phyloP scores from a whole-genome alignment of 257 asterid species.

The Dorcoceras hygrometricum region DNA sequence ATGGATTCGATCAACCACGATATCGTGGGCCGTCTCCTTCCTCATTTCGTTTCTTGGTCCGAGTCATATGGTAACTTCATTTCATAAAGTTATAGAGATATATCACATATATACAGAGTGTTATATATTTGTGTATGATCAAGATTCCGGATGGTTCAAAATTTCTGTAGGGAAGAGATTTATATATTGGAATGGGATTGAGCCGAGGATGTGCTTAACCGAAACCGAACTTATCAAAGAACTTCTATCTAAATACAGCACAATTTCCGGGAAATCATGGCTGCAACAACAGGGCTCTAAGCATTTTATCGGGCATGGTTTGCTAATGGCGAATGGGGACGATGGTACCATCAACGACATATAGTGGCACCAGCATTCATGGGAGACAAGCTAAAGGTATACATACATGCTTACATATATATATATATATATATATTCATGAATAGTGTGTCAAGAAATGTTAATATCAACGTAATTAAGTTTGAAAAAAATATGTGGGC shows the following conservation, averaged over 20 bases:
- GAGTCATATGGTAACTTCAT: slow-evolving; percentile 48
- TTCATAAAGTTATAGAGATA: not conserved
- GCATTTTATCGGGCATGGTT: slow-evolving; percentile 83
- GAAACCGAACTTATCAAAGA: slow-evolving; percentile 70
- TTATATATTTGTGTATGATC: not conserved
- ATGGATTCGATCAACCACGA: slow-evolving; percentile 66
- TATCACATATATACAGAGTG: not conserved
- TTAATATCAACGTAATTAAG: no score
- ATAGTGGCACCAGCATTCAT: slow-evolving; percentile 90
- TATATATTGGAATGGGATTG: slow-evolving; percentile 76
- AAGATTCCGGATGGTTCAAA: not conserved
- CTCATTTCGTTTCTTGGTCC: slow-evolving; percentile 81
- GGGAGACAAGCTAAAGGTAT: slow-evolving; percentile 81
- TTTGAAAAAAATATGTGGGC: not conserved
- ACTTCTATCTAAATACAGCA: slow-evolving; percentile 60
- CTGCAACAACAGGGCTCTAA: slow-evolving; percentile 74
- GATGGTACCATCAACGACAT: slow-evolving; percentile 91
- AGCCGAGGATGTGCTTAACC: slow-evolving; percentile 77
- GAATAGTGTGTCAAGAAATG: not conserved
- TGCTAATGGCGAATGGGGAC: slow-evolving; percentile 87
- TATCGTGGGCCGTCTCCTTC: slow-evolving; percentile 76
- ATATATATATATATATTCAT: not conserved
- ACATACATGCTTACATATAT: not conserved
- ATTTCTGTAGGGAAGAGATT: slow-evolving; percentile 61
- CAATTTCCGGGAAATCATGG: slow-evolving; percentile 82